These are phyloP conservation scores for Astrephomene gubernaculifera DNA, from an alignment of 139 green algal species.

Conservation along the genomic window DNA sequence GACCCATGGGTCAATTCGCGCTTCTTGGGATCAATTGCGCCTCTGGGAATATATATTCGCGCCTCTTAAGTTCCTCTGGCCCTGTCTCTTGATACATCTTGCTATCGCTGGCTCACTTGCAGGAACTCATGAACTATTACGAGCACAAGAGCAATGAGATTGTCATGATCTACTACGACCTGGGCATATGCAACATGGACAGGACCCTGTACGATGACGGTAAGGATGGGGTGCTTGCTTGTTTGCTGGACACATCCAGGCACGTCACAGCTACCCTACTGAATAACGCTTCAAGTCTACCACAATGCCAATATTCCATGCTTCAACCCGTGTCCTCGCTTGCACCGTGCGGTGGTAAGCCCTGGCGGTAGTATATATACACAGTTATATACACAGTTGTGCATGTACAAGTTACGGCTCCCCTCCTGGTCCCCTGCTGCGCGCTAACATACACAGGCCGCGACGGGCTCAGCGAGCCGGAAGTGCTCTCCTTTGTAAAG, in stretches of 20 bases:
- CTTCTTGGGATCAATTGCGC: background rate
- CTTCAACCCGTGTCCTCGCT: background rate
- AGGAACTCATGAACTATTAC: conserved; percentile 39
- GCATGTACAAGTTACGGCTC: no score
- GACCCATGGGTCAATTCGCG: no score
- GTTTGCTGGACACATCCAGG: background rate
- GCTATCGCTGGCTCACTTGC: background rate
- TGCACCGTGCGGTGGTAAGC: background rate
- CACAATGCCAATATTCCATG: background rate
- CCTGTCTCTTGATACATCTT: background rate
- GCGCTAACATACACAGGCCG: background rate
- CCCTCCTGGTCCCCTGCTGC: background rate
- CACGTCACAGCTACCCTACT: background rate
- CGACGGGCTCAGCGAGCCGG: background rate
- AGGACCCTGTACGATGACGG: background rate
- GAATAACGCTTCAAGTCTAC: background rate
- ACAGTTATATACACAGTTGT: background rate
- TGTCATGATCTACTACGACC: conserved; percentile 33
- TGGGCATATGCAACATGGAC: conserved; percentile 50
- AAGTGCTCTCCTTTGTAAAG: background rate
- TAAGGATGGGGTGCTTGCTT: background rate
- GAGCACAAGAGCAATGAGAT: conserved; percentile 46
- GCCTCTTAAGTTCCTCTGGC: background rate
- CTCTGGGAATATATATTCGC: background rate
- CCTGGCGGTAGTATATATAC: background rate